Conservation (phyloP, 306 rosid genomes). For the Cicer pinnatifidum region DNA sequence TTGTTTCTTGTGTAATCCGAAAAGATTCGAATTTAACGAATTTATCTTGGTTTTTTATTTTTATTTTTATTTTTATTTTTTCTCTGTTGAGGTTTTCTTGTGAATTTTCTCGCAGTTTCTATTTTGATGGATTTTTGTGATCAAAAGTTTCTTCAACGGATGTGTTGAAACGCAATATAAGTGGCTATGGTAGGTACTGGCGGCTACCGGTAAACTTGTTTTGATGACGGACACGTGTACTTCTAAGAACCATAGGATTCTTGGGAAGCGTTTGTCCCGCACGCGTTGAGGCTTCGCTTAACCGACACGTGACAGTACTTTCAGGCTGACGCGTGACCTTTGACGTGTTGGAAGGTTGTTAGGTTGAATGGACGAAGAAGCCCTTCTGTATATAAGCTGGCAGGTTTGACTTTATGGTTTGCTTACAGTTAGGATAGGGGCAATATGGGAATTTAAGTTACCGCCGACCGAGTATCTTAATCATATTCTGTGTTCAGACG, state of each 20-base stretch:
- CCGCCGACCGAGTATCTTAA: conserved; percentile 45
- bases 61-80: not conserved
- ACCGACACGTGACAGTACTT: conserved; percentile 57
- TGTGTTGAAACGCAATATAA: conserved; percentile 45
- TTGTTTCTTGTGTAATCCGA: not conserved
- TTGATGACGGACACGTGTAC: conserved; percentile 53
- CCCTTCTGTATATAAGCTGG: conserved; percentile 43
- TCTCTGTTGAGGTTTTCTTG: conserved; percentile 43
- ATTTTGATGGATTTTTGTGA: conserved; percentile 22
- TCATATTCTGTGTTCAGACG: conserved; percentile 39
- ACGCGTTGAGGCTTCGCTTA: conserved; percentile 38
- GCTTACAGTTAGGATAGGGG: conserved; percentile 20
- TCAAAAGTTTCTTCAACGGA: not conserved
- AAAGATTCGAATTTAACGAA: conserved; percentile 24
- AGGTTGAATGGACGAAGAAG: not conserved
- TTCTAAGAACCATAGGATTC: conserved; percentile 1
- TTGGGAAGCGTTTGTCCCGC: conserved; percentile 22
- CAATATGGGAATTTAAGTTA: conserved; percentile 3
- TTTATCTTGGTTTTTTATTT: not conserved
- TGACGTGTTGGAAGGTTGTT: conserved; percentile 32
- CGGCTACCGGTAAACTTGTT: conserved; percentile 55
- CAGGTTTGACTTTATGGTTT: conserved; percentile 47
- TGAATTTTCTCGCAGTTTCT: conserved; percentile 54
- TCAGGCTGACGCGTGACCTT: conserved; percentile 55
- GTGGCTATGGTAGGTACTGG: conserved; percentile 51